Conservation (phyloP, 2,329 filamentous ascomycete species). For the Botrytis medusae region DNA sequence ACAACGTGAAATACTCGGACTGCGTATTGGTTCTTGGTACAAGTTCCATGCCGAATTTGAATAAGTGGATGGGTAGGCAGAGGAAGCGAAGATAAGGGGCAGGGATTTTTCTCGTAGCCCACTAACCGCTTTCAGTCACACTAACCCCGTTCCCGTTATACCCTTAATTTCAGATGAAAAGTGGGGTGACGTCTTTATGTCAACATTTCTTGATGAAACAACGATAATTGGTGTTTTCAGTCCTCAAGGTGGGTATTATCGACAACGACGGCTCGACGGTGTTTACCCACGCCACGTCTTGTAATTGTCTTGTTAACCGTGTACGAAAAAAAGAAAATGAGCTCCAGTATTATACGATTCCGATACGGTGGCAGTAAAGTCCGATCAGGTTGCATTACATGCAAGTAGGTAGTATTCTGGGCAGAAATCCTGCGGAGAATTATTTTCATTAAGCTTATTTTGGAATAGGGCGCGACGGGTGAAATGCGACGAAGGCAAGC, state of each 20-base stretch:
- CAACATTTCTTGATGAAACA: not conserved
- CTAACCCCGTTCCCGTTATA: not conserved
- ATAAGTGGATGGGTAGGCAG: not conserved
- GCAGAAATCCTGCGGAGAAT: not conserved
- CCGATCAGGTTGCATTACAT: constrained; percentile 22
- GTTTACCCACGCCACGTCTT: not conserved
- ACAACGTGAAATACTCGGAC: too few relatives aligned
- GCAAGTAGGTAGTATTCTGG: constrained; percentile 20
- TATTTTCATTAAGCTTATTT: constrained; percentile 6
- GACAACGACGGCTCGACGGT: not conserved
- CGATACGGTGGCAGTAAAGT: constrained; percentile 19
- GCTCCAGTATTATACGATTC: constrained; percentile 1
- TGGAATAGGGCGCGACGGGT: constrained; percentile 27
- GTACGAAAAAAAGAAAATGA: not conserved
- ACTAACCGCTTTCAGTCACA: not conserved
- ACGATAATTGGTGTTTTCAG: constrained; percentile 3
- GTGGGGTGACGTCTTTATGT: not conserved
- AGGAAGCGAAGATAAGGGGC: not conserved
- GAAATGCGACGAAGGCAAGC: constrained; percentile 34
- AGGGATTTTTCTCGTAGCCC: not conserved
- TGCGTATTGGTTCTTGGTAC: not conserved
- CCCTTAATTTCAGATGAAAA: not conserved
- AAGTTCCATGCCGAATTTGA: not conserved
- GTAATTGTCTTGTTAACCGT: not conserved
- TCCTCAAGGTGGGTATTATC: not conserved